These are phyloP conservation scores for Nicotiana sylvestris DNA, from an alignment of 257 asterid species.

Conservation along the genomic window DNA sequence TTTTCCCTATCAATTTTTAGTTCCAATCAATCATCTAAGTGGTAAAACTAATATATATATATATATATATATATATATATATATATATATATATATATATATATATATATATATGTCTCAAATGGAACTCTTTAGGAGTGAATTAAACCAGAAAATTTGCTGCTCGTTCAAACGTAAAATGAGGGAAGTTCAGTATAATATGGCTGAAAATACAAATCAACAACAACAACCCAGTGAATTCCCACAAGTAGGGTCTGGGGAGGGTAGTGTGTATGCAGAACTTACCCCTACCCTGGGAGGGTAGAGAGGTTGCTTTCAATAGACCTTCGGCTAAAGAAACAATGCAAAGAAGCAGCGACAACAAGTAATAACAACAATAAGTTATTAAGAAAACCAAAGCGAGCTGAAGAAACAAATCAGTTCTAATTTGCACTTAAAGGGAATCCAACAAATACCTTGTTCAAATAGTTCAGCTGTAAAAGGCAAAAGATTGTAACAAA, in stretches of 20 bases:
- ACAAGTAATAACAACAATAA: too few species aligned
- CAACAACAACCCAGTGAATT: too few species aligned
- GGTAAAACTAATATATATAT: not conserved
- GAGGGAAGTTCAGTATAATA: not conserved
- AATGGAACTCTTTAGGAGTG: not conserved
- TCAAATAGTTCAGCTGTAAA: slow-evolving; percentile 58
- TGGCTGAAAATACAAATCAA: not conserved
- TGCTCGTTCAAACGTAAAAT: not conserved
- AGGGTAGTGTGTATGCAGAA: too few species aligned
- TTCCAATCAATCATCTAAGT: not conserved
- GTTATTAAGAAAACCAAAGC: too few species aligned
- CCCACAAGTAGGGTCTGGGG: too few species aligned
- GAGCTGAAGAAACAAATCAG: too few species aligned
- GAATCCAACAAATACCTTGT: slow-evolving; percentile 42
- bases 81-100: too few species aligned
- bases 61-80: too few species aligned
- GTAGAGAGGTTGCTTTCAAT: too few species aligned
- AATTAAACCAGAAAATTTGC: not conserved
- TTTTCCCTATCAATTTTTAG: not conserved
- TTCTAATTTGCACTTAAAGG: not conserved
- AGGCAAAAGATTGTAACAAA: slow-evolving; percentile 42
- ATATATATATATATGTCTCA: not conserved
- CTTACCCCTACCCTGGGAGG: too few species aligned
- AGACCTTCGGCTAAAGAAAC: too few species aligned
- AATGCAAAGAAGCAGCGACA: too few species aligned